Conservation (phyloP, 116 monocot genomes). For the Thalassia testudinum region DNA sequence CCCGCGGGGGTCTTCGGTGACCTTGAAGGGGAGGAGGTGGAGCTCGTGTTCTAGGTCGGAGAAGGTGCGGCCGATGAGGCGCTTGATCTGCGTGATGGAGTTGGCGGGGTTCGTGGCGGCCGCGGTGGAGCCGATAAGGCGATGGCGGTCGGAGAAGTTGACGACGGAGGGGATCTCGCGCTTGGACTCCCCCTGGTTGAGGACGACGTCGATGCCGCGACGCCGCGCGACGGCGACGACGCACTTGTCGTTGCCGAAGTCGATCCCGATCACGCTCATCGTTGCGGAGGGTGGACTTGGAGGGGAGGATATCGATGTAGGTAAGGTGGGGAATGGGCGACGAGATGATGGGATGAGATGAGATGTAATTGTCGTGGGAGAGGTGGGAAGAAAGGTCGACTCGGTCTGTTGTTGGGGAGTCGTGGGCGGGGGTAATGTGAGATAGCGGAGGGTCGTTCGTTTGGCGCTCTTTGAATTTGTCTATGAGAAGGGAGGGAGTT, state of each 20-base stretch:
- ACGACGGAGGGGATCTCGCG: slow-evolving; percentile 75
- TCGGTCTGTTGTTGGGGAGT: too few relatives aligned
- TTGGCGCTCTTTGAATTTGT: too few relatives aligned
- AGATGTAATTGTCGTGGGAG: neutral
- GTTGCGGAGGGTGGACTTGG: neutral
- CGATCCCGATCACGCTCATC: slow-evolving; percentile 12
- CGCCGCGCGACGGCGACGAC: slow-evolving; percentile 59
- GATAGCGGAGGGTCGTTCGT: too few relatives aligned
- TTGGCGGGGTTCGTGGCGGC: slow-evolving; percentile 50
- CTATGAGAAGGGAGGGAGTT: too few relatives aligned
- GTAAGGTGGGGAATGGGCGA: neutral
- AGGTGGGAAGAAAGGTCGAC: too few relatives aligned
- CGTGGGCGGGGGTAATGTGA: too few relatives aligned
- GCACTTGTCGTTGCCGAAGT: slow-evolving; percentile 38
- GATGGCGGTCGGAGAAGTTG: slow-evolving; percentile 73
- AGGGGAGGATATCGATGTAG: neutral
- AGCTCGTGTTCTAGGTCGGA: slow-evolving; percentile 45
- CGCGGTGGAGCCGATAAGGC: slow-evolving; percentile 61
- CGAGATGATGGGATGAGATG: neutral
- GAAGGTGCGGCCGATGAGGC: slow-evolving; percentile 53
- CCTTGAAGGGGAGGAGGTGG: slow-evolving; percentile 40
- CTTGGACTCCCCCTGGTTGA: slow-evolving; percentile 84
- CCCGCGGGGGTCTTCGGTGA: slow-evolving; percentile 50
- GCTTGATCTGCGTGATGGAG: slow-evolving; percentile 66
- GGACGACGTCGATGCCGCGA: slow-evolving; percentile 59